Percentiles rank a stretch among this genome's conserved stretches.
Evolutionary conservation across 306 rosid genomes (phyloP).

Genomic region (Sophora flavescens): DNA sequence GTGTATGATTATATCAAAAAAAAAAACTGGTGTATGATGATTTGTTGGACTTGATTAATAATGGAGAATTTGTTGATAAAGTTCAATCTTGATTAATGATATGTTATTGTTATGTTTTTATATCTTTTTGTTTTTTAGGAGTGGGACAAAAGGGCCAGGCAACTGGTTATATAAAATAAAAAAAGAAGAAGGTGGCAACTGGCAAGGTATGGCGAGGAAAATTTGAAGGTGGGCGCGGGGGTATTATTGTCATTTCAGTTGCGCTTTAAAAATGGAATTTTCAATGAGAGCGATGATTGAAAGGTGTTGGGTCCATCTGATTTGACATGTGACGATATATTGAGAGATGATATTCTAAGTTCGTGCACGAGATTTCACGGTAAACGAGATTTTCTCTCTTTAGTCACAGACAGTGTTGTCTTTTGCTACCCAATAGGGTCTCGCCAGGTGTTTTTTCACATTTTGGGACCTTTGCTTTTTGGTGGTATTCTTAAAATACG

Average conservation of each 20-base stretch:
- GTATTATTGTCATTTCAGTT: constrained; percentile 6
- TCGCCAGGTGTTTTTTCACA: constrained; percentile 36
- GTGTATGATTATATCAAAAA: no score
- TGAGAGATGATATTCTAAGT: constrained; percentile 7
- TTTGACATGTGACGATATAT: constrained; percentile 39
- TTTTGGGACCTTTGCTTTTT: no score
- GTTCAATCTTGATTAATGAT: no score
- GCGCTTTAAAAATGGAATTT: constrained; percentile 45
- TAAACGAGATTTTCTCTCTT: constrained; percentile 5
- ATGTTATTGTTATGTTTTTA: no score
- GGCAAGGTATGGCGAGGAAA: neutral
- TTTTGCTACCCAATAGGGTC: constrained; percentile 28
- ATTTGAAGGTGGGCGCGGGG: constrained; percentile 21
- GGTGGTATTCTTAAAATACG: no score
- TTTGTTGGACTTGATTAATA: no score
- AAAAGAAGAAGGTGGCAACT: no score
- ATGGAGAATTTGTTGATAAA: no score
- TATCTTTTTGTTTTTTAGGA: neutral
- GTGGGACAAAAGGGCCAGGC: no score
- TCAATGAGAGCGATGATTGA: constrained; percentile 49
- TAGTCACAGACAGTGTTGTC: constrained; percentile 16
- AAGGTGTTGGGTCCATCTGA: constrained; percentile 38
- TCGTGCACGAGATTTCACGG: constrained; percentile 36
- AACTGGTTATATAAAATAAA: no score
- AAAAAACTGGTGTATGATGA: no score